phyloP scores from a whole-genome alignment of 371 early-diverging fungal species.

The Apophysomyces sp. region DNA sequence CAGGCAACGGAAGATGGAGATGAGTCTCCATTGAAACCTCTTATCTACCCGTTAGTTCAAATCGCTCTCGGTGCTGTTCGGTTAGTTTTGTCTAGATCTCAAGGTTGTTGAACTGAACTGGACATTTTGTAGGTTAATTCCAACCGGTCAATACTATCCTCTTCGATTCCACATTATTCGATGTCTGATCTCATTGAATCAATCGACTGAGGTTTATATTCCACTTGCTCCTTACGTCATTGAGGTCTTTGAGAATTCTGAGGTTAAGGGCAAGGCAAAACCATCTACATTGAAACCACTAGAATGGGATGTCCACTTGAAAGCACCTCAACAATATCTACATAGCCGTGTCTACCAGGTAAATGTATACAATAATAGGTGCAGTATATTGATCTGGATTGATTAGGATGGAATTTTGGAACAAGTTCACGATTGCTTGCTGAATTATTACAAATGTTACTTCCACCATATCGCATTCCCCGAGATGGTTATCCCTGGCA shows the following conservation, averaged over 20 bases:
- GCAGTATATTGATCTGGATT: background rate
- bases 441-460: slow-evolving; percentile 69
- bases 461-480: slow-evolving; percentile 85
- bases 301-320: slow-evolving; percentile 72
- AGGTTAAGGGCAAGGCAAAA: slow-evolving; percentile 59
- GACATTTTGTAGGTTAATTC: slow-evolving; percentile 60
- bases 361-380: background rate
- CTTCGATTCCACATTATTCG: slow-evolving; percentile 84
- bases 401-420: slow-evolving; percentile 73
- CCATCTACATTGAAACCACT: slow-evolving; percentile 79
- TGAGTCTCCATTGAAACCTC: slow-evolving; percentile 64
- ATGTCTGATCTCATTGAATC: slow-evolving; percentile 65
- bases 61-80: slow-evolving; percentile 79
- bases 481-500: slow-evolving; percentile 78
- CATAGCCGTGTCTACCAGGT: slow-evolving; percentile 79
- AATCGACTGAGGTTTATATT: slow-evolving; percentile 76
- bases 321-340: slow-evolving; percentile 76
- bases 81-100: slow-evolving; percentile 10
- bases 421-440: slow-evolving; percentile 66
- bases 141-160: slow-evolving; percentile 88
- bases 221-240: slow-evolving; percentile 83
- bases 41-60: slow-evolving; percentile 91
- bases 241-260: slow-evolving; percentile 67
- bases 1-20: slow-evolving; percentile 36
- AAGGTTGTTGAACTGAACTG: background rate